Base-by-base conservation (phyloP, 176 grass and related monocot genomes). In the Phoenix roebelenii region DNA sequence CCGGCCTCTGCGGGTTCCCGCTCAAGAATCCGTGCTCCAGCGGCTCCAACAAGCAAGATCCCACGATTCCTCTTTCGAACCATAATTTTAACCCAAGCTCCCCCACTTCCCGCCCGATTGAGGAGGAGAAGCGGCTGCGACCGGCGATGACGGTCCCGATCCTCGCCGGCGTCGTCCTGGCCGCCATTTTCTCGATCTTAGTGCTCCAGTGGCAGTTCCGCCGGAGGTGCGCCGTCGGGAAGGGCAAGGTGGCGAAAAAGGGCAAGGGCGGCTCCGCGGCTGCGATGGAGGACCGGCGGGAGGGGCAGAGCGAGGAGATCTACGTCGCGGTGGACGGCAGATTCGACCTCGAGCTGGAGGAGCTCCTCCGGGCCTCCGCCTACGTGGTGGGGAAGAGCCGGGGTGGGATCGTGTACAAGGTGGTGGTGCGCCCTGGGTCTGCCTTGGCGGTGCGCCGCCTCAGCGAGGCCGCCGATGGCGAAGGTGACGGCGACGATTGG, bases 321-420 rank as follows among this genome's bases (percentile, higher is more conserved):
- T 98, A 88, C 76, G 87, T 82, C 3, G 84, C 81, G 15, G 73
- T 98, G 63, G 93, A 98, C 57, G 87, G 92, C 30, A 84, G 84
- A 18, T 98, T 98, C 76, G 79, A 69, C 29, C 55, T 98, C 51
- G 93, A 98, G 81, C 81, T 92, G 59, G 93, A 98, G 67, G 93
- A 98, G 81, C 76, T 98, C 16, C 93, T 98, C 4, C 81, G 93
- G 9, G 93, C 87, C 5, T 98, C 93, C 0, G 87, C 93, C 0
- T 98, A 89, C 72, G 87, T 98, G 55, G 79, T 98, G 7, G 93
- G 94, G 0, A 98, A 98, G 75, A 93, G 94, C 81, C 82, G 81
- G 18, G 76, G 79, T 51, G 88, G 88, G 55, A 98, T 98, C 17
- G 93, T 98, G 22, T 98, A 98, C 82, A 67, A 83, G 50, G 94